phyloP scores from a whole-genome alignment of 78 protist species.

The Planoprotostelium fungivorum region DNA sequence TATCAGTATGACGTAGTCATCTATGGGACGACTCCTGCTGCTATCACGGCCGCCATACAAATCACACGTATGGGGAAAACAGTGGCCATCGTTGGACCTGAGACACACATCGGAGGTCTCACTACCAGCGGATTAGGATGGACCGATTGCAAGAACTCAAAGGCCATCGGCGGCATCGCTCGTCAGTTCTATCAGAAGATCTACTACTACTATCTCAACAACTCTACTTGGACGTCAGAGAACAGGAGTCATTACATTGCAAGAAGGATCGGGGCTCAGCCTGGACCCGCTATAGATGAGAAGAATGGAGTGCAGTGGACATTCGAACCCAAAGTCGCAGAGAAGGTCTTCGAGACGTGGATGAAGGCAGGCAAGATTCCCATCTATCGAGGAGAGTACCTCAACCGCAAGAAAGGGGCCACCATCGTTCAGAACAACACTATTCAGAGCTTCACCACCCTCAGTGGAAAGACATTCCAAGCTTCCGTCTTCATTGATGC shows the following conservation, averaged over 20 bases:
- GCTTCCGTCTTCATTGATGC: not conserved
- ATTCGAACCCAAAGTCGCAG: not conserved
- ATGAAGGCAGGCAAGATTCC: not conserved
- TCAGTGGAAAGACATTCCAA: not conserved
- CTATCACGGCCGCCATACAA: not conserved
- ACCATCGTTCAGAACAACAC: not conserved
- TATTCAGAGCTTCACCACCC: not conserved
- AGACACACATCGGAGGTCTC: not conserved
- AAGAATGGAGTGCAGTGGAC: not conserved
- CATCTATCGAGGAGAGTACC: not conserved
- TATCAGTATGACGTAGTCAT: not conserved
- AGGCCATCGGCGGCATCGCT: not conserved
- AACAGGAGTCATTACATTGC: not conserved
- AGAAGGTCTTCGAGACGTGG: not conserved
- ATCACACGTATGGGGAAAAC: not conserved
- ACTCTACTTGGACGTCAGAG: not conserved
- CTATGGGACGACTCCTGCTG: not conserved
- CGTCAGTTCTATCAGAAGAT: not conserved
- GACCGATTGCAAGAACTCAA: not conserved
- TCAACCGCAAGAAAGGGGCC: not conserved
- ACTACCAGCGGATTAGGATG: not conserved
- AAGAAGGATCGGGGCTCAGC: not conserved
- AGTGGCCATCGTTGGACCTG: not conserved
- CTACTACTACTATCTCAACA: not conserved
- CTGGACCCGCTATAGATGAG: not conserved